These are phyloP conservation scores for Xylaria multiplex DNA, from an alignment of 2,329 filamentous ascomycete genomes.

Conservation along the genomic window DNA sequence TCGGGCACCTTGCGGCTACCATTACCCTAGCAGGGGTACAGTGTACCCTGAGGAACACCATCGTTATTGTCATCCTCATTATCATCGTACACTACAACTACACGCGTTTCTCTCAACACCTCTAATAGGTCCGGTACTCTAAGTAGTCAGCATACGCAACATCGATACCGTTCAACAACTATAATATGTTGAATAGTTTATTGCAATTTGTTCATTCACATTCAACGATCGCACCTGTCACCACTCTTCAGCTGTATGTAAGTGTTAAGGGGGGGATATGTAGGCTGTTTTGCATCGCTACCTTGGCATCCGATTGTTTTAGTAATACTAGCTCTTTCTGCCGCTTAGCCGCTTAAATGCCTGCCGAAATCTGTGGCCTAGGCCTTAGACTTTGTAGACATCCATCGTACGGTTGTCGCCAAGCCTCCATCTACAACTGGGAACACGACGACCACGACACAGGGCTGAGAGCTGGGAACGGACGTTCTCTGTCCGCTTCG, in stretches of 20 bases:
- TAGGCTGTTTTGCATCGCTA: neutral
- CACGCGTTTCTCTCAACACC: no score
- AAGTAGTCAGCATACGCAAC: no score
- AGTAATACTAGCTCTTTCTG: slow-evolving; percentile 11
- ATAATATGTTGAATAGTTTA: neutral
- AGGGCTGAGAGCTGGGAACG: slow-evolving; percentile 10
- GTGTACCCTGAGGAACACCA: no score
- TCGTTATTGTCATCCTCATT: no score
- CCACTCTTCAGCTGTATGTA: slow-evolving; percentile 12
- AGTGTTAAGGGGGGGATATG: neutral
- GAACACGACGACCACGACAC: slow-evolving; percentile 10
- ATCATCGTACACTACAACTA: no score
- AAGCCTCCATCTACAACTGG: slow-evolving; percentile 2
- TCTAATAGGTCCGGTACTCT: no score
- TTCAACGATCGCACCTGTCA: neutral
- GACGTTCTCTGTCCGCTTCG: slow-evolving; percentile 1
- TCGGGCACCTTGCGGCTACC: slow-evolving; percentile 7
- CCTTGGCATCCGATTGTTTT: slow-evolving; percentile 3
- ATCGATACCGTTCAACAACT: neutral
- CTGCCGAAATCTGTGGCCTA: slow-evolving; percentile 12
- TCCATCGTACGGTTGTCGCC: slow-evolving; percentile 12
- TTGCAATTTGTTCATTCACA: slow-evolving; percentile 1
- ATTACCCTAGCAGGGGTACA: no score
- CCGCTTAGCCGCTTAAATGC: neutral
- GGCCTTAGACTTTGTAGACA: slow-evolving; percentile 6